phyloP scores from a whole-genome alignment of 768 basidiomycete species.

The Pleurotus eryngii region DNA sequence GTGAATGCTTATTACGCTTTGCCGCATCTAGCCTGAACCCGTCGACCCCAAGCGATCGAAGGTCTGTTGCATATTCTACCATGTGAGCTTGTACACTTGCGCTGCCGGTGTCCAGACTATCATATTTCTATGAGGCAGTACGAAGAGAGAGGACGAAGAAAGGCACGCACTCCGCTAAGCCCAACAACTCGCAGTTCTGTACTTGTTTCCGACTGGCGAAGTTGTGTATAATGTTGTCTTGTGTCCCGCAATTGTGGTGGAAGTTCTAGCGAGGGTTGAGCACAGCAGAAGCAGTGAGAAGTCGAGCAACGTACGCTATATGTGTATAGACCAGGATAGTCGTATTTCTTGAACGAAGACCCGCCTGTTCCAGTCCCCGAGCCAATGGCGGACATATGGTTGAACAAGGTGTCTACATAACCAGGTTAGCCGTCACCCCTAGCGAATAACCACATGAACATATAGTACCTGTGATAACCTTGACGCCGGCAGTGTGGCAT shows the following conservation, averaged over 20 bases:
- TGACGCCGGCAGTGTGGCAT: too few species aligned
- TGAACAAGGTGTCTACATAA: background rate
- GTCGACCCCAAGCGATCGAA: conserved; percentile 58
- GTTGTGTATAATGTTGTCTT: conserved; percentile 36
- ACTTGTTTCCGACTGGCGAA: conserved; percentile 40
- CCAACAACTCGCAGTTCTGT: conserved; percentile 32
- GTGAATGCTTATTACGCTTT: conserved; percentile 24
- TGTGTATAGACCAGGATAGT: too few species aligned
- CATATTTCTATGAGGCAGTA: too few species aligned
- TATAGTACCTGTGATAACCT: too few species aligned
- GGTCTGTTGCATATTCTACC: conserved; percentile 24
- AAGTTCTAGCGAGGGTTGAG: conserved; percentile 27
- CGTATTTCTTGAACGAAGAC: too few species aligned
- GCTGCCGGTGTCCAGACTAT: conserved; percentile 48
- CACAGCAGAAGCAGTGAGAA: too few species aligned
- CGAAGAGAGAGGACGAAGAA: too few species aligned
- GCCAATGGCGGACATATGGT: background rate
- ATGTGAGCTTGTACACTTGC: too few species aligned
- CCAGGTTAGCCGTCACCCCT: too few species aligned
- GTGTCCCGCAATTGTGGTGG: conserved; percentile 43
- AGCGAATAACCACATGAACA: too few species aligned
- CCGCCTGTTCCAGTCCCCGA: too few species aligned
- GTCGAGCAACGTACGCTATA: too few species aligned
- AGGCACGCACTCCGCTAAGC: conserved; percentile 28
- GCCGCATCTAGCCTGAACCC: conserved; percentile 64